These are phyloP conservation scores for Dactylonectria macrodidyma DNA, from an alignment of 2,329 filamentous ascomycete species.

Conservation along the genomic window DNA sequence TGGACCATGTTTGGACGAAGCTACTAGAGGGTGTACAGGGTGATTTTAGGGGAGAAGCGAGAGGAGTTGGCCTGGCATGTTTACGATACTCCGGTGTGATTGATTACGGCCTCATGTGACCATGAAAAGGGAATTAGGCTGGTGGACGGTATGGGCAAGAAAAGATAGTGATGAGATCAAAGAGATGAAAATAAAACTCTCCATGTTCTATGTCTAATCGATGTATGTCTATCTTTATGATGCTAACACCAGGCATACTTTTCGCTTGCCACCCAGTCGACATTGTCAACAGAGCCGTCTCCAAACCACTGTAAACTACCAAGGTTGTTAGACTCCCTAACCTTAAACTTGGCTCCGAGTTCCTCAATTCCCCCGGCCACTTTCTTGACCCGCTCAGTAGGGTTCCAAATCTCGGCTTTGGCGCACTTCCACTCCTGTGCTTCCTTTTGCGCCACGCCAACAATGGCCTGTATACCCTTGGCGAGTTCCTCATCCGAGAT, in stretches of 20 bases:
- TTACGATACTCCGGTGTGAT: constrained; percentile 51
- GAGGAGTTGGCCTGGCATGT: constrained; percentile 48
- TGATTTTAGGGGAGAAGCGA: constrained; percentile 42
- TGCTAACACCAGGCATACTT: constrained; percentile 84
- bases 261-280: constrained; percentile 83
- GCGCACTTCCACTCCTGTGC: constrained; percentile 80
- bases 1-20: constrained; percentile 95
- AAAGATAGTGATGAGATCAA: constrained; percentile 43
- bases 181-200: constrained; percentile 35
- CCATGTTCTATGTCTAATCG: constrained; percentile 29
- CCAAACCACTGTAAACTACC: constrained; percentile 82
- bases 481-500: constrained; percentile 60
- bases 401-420: constrained; percentile 88
- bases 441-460: constrained; percentile 78
- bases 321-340: constrained; percentile 77
- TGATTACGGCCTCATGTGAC: constrained; percentile 49
- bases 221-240: neutral
- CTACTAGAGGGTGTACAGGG: constrained; percentile 60
- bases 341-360: constrained; percentile 65
- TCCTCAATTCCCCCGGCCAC: constrained; percentile 62
- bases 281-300: constrained; percentile 61
- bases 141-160: constrained; percentile 33
- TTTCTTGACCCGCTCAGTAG: constrained; percentile 66
- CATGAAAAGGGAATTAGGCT: constrained; percentile 41
- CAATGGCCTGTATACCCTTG: constrained; percentile 72